Evolutionary conservation across 2,329 filamentous ascomycete genomes (phyloP), one percentile per base, ranked within the genome.

Genomic region (Neofusicoccum cordaticola): DNA sequence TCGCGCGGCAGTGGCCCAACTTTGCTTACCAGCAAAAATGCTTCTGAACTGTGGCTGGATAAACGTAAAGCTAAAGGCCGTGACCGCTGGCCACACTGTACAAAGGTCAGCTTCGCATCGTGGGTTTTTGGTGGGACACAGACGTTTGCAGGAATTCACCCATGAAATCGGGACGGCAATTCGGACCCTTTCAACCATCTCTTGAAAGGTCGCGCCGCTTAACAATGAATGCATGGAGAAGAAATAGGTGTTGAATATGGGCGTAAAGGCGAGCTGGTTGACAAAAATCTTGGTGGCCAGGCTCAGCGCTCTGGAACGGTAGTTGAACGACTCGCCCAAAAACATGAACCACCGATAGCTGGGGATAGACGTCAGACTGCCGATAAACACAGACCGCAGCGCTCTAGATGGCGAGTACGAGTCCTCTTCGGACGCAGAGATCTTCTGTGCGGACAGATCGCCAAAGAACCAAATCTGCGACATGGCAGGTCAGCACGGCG

Each of bases 61-160:
- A 71, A 92, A 95, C n/a, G 90, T 87, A 72, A 97, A 96, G 75
- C 85, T 93, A 73, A 97, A 89, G 0, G 92, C 92, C 13, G 90
- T 96, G 15, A 96, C 90, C 0, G 87, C 87, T 0, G 93, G 94
- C 93, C 93, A 97, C 27, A 97, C 77, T 65, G 6, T 2, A 6
- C 3, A 37, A n/a, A 39, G 22, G 61, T 63, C 41, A 63, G 41
- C 61, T 15, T 37, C 41, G 7, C n/a, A 19, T 19, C 19, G 19
- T 19, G 19, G 19, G 19, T 19, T 19, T 19, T 13, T 2, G 8
- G 11, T 19, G 22, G 35, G 35, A 4, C 12, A 53, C 63, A 1
- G 13, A 65, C 63, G 45, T 79, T 96, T 96, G 75, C 88, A 88
- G 66, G 89, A 91, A 75, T 95, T 97, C 73, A 87, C 75, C 73